Evolutionary conservation across 192 early-diverging fungal genomes (phyloP), one percentile per base, ranked within the genome.

Genomic region (Backusella sp.): DNA sequence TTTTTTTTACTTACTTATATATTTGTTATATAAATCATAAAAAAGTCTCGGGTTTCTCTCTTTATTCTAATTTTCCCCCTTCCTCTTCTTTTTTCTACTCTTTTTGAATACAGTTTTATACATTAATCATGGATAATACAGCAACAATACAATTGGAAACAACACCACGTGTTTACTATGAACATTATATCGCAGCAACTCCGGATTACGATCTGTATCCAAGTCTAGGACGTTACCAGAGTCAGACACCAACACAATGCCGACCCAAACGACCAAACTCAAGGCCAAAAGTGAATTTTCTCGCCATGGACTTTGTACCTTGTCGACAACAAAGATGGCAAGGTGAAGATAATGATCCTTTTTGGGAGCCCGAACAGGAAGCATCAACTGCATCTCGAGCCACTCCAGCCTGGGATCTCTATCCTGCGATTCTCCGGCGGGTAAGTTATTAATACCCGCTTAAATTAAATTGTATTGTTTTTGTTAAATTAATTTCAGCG

Each of bases 171-270:
- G 70, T 52, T 28, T 80, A 80, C 72, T 71, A 80, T 67, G 41
- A 75, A 8, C 30, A 75, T 49, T 80, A 72, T 30, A 76, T 56
- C n/a, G 35, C 69, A 21, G 34, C 70, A 21, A 26, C 71, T 19
- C 74, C 74, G n/a, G 66, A 73, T 42, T 76, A 76, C n/a, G 79
- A 80, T 26, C 42, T 80, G 2, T 80, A 80, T 73, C 79, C 79
- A 68, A 56, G 42, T 19, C 49, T 80, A 36, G 21, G 59, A 28
- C 69, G 79, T 34, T 39, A 75, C 6, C 37, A 76, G 14, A 44
- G 74, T 8, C 75, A 80, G 19, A 75, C 70, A 34, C 49, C 71
- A 44, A 32, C 39, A 21, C 79, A 76, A 32, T 65, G 35, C 1
- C 70, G 70, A 1, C 30, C 44, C 17, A 53, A 52, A 42, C 30